Evolutionary conservation across 140 eudicot genomes (phyloP).

Genomic region (Ambrosia hybrid): DNA sequence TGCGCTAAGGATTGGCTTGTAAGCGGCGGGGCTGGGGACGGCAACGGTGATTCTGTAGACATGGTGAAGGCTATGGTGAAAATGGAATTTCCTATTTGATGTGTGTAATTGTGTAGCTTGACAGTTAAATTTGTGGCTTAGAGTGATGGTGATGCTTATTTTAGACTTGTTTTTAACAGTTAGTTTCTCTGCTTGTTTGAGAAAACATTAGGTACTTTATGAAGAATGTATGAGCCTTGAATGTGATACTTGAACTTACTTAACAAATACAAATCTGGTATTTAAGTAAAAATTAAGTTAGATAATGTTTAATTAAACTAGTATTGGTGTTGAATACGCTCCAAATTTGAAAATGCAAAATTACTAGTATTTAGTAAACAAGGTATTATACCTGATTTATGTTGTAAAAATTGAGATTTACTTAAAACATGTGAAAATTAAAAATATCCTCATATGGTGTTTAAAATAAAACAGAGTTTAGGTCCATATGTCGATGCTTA

Average conservation of each 20-base stretch:
- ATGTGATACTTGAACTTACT: background rate
- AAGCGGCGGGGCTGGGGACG: conserved; percentile 15
- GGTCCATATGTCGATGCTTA: no score
- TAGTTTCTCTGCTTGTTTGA: conserved; percentile 2
- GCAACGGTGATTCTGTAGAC: conserved; percentile 28
- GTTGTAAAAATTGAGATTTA: no score
- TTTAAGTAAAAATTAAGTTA: background rate
- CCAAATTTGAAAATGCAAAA: no score
- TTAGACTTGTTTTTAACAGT: background rate
- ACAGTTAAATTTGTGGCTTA: conserved; percentile 12
- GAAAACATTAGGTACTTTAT: conserved; percentile 6
- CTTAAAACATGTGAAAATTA: no score
- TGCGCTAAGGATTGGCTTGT: conserved; percentile 88
- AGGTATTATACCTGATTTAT: no score
- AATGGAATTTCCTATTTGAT: conserved; percentile 70
- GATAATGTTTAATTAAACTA: background rate
- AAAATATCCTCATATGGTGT: no score
- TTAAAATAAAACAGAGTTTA: no score
- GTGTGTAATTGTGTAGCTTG: conserved; percentile 3
- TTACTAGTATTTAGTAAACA: no score
- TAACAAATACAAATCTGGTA: background rate
- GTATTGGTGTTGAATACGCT: no score
- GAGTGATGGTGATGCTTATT: conserved; percentile 25
- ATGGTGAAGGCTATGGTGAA: conserved; percentile 39
- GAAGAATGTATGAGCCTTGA: background rate